Evolutionary conservation across 164 flowering plant species (phyloP), one percentile per base, ranked within the genome.

Genomic region (Aristolochia californica): DNA sequence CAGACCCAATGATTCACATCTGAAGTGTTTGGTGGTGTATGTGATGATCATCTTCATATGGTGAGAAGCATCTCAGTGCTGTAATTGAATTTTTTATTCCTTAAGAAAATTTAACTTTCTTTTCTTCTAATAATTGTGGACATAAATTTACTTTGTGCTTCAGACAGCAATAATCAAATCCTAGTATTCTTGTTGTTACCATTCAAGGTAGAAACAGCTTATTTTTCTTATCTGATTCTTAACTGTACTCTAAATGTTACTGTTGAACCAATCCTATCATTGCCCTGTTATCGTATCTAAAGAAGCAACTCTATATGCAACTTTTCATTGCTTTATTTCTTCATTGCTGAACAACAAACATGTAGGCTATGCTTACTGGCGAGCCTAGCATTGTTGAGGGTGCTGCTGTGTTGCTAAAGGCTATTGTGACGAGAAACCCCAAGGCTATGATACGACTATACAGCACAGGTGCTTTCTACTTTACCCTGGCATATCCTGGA

Each of bases 401-500:
- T 57, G 83, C 91, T 62, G 96, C 99, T 61, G 83, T 93, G 45
- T 77, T 94, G 75, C 72, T 94, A 65, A 94, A 82, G 78, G 90
- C 87, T 66, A 68, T 94, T 71, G 93, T 94, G 49, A 94, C 96
- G n/a, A 77, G 97, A 77, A 94, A 94, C 67, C 97, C 96, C 7
- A 94, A 90, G 73, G 93, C 99, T 56, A 90, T 90, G 96, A 78
- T 94, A 58, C 82, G 91, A 49, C 69, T 94, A 26, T 94, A 94
- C 63, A 90, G 95, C 76, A 94, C 97, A 14, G 99, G 99, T 8
- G 81, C 93, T 45, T 94, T 94, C 73, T 94, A 90, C 72, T 94
- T 94, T 83, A 85, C 97, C 13, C 81, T 94, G 58, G 83, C 99
- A 45, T 94, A 94, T 67, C 96, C 99, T 63, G 99, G 99, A 58